Conservation (phyloP, 208 protist species). For the Phytomonas sp. region DNA sequence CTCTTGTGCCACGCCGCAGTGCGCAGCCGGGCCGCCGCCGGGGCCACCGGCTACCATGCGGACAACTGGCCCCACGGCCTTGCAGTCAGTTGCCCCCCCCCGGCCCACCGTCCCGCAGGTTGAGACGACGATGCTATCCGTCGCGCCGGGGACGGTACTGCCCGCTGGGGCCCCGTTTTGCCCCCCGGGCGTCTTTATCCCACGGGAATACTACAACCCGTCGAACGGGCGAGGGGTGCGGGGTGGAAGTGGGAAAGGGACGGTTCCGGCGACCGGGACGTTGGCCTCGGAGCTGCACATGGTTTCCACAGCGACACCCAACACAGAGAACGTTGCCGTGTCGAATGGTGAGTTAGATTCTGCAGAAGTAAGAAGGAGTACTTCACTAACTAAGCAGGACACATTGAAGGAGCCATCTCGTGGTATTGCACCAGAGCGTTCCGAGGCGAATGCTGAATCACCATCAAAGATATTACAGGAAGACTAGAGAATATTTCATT, state of each 20-base stretch:
- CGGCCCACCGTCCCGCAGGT: neutral
- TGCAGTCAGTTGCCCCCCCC: neutral
- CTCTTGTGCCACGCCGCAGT: no score
- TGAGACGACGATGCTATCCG: neutral
- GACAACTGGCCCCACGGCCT: no score
- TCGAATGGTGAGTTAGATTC: no score
- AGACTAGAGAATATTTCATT: neutral
- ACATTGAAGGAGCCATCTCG: no score
- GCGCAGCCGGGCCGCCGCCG: no score
- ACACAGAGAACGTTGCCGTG: no score
- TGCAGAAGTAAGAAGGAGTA: no score
- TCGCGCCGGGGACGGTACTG: constrained; percentile 14
- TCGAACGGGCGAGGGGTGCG: neutral
- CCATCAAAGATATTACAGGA: neutral
- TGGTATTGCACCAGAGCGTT: neutral
- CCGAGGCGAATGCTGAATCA: neutral
- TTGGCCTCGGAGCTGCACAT: neutral
- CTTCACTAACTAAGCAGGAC: no score
- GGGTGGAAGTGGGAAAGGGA: neutral
- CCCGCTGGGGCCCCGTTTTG: constrained; percentile 49
- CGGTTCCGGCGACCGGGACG: neutral
- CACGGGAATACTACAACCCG: constrained; percentile 25
- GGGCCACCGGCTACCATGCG: no score
- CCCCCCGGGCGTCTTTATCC: constrained; percentile 37
- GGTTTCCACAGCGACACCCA: no score